Conservation (phyloP, 345 rosid genomes). For the Linum trigynum region DNA sequence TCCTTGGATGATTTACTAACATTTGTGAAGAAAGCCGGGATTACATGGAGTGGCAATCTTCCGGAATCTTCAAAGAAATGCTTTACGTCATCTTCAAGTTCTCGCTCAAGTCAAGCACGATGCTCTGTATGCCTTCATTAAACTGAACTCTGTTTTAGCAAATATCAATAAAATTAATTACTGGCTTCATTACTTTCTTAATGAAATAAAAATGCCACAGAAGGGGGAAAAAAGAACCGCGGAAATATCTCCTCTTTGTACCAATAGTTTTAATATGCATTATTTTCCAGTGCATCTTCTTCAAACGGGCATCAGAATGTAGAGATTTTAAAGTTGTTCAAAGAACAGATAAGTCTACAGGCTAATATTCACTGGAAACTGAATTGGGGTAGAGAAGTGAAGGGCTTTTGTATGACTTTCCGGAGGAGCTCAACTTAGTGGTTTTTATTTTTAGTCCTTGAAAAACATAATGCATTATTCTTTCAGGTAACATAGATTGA, state of each 20-base stretch:
- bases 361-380: too few relatives aligned
- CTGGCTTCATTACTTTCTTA: too few relatives aligned
- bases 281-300: too few relatives aligned
- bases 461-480: too few relatives aligned
- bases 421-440: conserved; percentile 4
- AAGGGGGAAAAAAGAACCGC: neutral
- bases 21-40: conserved; percentile 33
- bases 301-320: too few relatives aligned
- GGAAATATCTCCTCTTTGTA: neutral
- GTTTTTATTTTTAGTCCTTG: neutral
- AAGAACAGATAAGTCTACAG: too few relatives aligned
- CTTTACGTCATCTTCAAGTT: conserved; percentile 24
- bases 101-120: conserved; percentile 27
- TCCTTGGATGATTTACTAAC: conserved; percentile 57
- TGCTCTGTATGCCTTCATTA: conserved; percentile 46
- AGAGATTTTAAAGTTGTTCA: too few relatives aligned
- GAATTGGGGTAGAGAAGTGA: neutral
- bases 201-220: neutral
- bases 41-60: conserved; percentile 22
- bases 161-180: too few relatives aligned
- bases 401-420: neutral
- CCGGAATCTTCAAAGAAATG: conserved; percentile 22
- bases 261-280: too few relatives aligned
- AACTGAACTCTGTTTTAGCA: neutral
- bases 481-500: too few relatives aligned